Base-by-base conservation (phyloP, 129 eudicot genomes). In the Erigeron canadensis region DNA sequence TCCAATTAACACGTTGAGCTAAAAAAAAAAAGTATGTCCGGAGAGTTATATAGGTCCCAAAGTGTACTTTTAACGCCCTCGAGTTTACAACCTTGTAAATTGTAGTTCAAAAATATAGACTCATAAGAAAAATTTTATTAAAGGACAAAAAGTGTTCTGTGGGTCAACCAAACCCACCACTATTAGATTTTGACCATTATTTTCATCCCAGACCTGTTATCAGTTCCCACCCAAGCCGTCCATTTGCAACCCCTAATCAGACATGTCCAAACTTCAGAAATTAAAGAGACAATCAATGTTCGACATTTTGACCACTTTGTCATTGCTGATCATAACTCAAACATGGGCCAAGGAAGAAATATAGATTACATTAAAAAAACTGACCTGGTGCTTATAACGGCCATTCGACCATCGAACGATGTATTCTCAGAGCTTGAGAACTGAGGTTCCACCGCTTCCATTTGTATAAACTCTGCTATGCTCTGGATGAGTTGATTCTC, bases 321-420 rank as follows among this genome's bases (percentile, higher is more conserved):
- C 54, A 42, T 39, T 41, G 17, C 7, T 7, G 9, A 7, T 41
- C 56, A 50, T 13, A 50, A 66, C 70, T 12, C 56, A 65, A 67
- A 67, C 37, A 16, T 38, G 0, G 63, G 63, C 7, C 45, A 11
- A 66, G 15, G 10, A 5, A 59, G 12, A 22, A 28, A 28, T 10
- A 41, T 13, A 56, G 57, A 53, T 53, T 53, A 22, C 10, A 10
- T 10, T 23, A 21, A 8, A 23, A 51, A 53, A 42, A 78, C 79
- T 12, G 48, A 58, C 75, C 87, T 78, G 10, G 93, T 85, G 85
- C 97, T 87, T 61, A 94, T 89, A 22, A 93, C 95, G 0, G 98
- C 98, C 98, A 93, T 93, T 68, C 98, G 85, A 63, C 96, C 95
- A 67, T 90, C 97, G 72, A 78, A 81, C 4, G 97, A 86, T 5